phyloP scores from a whole-genome alignment of 2,329 filamentous ascomycete species.

The Neonectria sp. region DNA sequence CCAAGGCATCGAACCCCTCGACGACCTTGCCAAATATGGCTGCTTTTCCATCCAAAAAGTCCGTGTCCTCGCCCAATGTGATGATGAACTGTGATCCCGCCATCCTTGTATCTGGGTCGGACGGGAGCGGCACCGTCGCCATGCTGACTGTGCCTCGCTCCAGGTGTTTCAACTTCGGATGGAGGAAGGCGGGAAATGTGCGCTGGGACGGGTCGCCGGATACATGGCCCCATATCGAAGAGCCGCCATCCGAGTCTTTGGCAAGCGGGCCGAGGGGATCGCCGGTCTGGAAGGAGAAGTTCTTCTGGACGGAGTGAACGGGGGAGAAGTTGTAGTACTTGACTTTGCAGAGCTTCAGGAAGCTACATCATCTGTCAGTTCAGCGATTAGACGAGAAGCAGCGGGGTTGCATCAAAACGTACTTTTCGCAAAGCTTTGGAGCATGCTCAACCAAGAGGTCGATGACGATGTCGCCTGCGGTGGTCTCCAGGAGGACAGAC shows the following conservation, averaged over 20 bases:
- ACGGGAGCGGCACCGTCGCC: constrained; percentile 86
- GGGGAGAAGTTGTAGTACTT: constrained; percentile 99
- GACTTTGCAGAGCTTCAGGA: constrained; percentile 97
- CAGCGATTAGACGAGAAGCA: constrained; percentile 31
- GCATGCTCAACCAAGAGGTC: constrained; percentile 92
- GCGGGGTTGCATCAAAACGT: constrained; percentile 58
- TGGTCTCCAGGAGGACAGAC: constrained; percentile 96
- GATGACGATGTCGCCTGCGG: constrained; percentile 92
- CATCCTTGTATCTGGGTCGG: constrained; percentile 85
- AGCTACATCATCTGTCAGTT: constrained; percentile 73
- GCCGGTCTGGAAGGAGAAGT: constrained; percentile 96
- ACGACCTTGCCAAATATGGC: constrained; percentile 96
- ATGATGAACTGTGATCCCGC: constrained; percentile 95
- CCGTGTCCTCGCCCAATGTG: constrained; percentile 89
- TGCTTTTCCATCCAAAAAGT: constrained; percentile 93
- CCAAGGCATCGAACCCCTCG: constrained; percentile 93
- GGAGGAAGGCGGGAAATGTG: constrained; percentile 87
- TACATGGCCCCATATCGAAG: constrained; percentile 91
- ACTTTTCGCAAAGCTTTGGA: constrained; percentile 96
- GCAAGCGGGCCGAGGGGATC: constrained; percentile 92
- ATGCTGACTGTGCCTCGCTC: constrained; percentile 96
- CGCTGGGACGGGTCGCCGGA: constrained; percentile 77
- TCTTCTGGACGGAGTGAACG: constrained; percentile 91
- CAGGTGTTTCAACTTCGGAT: constrained; percentile 88
- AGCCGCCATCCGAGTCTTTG: constrained; percentile 89